Evolutionary conservation across 129 eudicot genomes (phyloP).

Genomic region (Pittosporum tobira): DNA sequence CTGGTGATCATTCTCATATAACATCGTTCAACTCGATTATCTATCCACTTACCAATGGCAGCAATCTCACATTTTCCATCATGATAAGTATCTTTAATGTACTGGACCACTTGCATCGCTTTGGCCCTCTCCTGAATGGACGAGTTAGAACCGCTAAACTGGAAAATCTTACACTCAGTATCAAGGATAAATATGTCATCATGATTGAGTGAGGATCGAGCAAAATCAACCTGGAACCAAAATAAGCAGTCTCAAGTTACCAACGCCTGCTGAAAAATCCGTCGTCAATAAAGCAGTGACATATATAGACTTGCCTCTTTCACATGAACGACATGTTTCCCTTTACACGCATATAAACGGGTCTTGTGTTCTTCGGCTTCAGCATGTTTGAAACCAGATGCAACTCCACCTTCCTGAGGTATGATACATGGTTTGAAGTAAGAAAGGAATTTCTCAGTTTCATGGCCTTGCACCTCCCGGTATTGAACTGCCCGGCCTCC

Average conservation of each 20-base stretch:
- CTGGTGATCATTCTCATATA: background rate
- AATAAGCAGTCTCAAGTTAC: constrained; percentile 2
- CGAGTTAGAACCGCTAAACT: constrained; percentile 81
- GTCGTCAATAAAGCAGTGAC: background rate
- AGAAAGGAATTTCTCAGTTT: constrained; percentile 76
- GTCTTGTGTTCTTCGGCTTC: constrained; percentile 33
- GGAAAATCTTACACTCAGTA: constrained; percentile 72
- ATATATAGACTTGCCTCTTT: constrained; percentile 45
- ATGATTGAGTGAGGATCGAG: constrained; percentile 85
- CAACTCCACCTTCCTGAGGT: constrained; percentile 63
- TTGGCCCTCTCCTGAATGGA: constrained; percentile 90
- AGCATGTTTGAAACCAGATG: constrained; percentile 38
- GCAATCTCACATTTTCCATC: constrained; percentile 81
- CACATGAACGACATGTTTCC: constrained; percentile 76
- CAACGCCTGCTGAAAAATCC: background rate
- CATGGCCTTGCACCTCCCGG: constrained; percentile 87
- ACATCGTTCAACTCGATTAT: background rate
- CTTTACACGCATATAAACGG: constrained; percentile 67
- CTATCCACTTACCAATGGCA: constrained; percentile 50
- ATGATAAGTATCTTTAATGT: constrained; percentile 75
- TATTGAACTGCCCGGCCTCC: constrained; percentile 83
- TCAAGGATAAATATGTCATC: constrained; percentile 73
- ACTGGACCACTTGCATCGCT: constrained; percentile 89
- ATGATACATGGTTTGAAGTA: constrained; percentile 86
- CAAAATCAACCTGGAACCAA: constrained; percentile 60